Base-by-base conservation (phyloP, 2,329 filamentous ascomycete species). In the Akanthomyces lecanii region DNA sequence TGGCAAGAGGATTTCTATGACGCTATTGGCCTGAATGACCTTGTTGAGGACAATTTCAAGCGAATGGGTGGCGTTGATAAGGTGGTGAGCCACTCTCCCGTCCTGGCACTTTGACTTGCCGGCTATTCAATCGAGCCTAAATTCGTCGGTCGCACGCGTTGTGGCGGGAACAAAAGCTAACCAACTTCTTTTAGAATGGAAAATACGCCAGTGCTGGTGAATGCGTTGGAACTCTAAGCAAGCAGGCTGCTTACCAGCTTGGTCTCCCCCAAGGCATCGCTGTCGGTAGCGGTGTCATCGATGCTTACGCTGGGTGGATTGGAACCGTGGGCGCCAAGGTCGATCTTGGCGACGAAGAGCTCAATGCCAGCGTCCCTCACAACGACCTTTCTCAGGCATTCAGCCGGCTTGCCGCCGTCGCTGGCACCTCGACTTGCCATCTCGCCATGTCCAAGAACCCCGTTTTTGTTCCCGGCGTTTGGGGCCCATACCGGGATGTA, bases 281-380 rank as follows among this genome's bases (percentile, higher is more conserved):
- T 21, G 90, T 99, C 62, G 95, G 95, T 61, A 96, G 92, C 71
- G 93, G 93, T 75, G 95, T 99, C 67, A 99, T 99, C 72, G 95
- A 99, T 74, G 95, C 95, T 21, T 99, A 99, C 71, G 95, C 95
- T 64, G 95, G 95, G 67, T 99, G 95, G 95, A 95, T 99, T 69
- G 95, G 95, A 65, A 98, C 95, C 1, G 95, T 99, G n/a, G 95
- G 95, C 64, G 94, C 95, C 65, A 97, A 97, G 76, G 91, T 97
- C 69, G 85, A 92, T 67, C 84, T 96, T 18, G 82, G 83, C 47
- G 69, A 74, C 42, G 85, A 89, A 62, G 83, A 89, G 54, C 82
- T 94, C 45, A 88, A 89, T 72, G 81, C 85, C 64, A 83, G 83
- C 42, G 81, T 83, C 5, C 83, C 90, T 1, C 87, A 89, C 72